These are phyloP conservation scores for Hsuehochloa calcarea DNA, from an alignment of 176 grass and related monocot genomes.

Conservation along the genomic window DNA sequence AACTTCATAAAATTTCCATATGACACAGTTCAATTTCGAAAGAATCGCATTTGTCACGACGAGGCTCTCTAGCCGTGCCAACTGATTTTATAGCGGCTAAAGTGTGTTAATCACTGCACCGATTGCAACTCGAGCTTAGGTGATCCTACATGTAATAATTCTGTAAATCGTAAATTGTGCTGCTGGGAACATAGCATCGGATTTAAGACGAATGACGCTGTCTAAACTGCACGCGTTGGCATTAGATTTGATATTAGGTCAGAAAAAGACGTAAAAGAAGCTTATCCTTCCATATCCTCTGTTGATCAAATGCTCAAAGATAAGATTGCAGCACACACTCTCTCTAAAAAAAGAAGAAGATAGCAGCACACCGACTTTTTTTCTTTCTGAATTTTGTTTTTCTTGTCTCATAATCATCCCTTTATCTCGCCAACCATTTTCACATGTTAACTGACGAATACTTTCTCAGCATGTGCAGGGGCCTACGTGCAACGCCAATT, in stretches of 20 bases:
- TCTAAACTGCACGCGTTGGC: neutral
- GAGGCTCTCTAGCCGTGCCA: too few species aligned
- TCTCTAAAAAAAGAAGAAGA: too few species aligned
- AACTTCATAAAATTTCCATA: too few species aligned
- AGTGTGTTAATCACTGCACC: neutral
- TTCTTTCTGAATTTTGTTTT: neutral
- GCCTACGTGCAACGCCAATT: neutral
- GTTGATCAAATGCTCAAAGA: conserved; percentile 21
- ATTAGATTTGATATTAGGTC: neutral
- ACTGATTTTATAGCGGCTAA: too few species aligned
- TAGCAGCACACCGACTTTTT: too few species aligned
- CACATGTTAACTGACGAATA: neutral
- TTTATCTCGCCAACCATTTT: neutral
- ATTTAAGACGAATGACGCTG: neutral
- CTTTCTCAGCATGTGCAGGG: conserved; percentile 6
- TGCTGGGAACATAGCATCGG: neutral
- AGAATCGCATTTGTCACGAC: too few species aligned
- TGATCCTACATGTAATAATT: neutral
- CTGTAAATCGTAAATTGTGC: neutral
- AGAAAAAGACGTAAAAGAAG: neutral
- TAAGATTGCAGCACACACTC: conserved; percentile 26
- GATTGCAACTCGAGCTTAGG: neutral
- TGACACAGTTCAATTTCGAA: too few species aligned
- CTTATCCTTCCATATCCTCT: conserved; percentile 23
- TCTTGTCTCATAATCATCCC: neutral